Conservation (phyloP, 177 flowering plant genomes). For the Vitis hybrid region DNA sequence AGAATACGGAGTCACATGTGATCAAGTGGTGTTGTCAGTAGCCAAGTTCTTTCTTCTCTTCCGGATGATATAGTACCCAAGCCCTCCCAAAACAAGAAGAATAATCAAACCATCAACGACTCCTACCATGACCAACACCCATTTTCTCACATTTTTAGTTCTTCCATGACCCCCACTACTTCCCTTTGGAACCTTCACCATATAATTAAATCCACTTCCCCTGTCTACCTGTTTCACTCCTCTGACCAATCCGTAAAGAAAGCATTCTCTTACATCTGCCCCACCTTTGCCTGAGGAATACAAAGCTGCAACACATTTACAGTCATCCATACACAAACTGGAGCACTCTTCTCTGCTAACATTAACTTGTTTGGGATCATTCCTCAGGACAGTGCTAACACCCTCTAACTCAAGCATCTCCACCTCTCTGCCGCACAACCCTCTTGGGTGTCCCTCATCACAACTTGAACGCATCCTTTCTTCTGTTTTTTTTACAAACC, state of each 20-base stretch:
- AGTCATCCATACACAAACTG: conserved; percentile 53
- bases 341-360: conserved; percentile 53
- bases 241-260: conserved; percentile 49
- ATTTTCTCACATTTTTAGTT: conserved; percentile 38
- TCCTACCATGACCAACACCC: conserved; percentile 54
- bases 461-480: conserved; percentile 24
- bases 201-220: conserved; percentile 38
- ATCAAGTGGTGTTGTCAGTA: conserved; percentile 7
- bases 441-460: conserved; percentile 19
- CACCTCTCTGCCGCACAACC: conserved; percentile 33
- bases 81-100: conserved; percentile 56
- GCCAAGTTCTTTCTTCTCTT: conserved; percentile 36
- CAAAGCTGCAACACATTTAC: conserved; percentile 56
- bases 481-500: conserved; percentile 9
- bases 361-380: conserved; percentile 24
- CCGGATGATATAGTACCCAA: conserved; percentile 47
- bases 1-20: background rate
- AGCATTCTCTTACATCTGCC: conserved; percentile 32
- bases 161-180: conserved; percentile 15
- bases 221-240: conserved; percentile 62
- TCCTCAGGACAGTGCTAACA: conserved; percentile 45
- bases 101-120: conserved; percentile 59
- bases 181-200: conserved; percentile 71
- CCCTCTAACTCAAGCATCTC: conserved; percentile 67
- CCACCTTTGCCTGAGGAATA: conserved; percentile 23